Base-by-base conservation (phyloP, 768 basidiomycete genomes). In the Lactarius indigo region DNA sequence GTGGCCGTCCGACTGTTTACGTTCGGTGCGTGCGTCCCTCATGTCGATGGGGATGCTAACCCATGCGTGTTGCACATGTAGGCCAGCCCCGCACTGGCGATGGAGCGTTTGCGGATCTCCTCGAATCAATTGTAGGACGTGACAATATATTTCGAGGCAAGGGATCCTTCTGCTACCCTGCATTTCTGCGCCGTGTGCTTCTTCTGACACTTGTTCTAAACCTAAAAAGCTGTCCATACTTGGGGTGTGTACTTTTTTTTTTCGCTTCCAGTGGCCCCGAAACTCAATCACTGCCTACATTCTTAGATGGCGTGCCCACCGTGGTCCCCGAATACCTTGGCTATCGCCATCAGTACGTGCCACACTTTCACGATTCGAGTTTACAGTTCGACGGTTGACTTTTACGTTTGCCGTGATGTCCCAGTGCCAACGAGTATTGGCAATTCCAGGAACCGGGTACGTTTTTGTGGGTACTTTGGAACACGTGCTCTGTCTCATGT, bases 21-120 rank as follows among this genome's bases (percentile, higher is more conserved):
- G 0, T 84, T 76, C 71, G 84, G 84, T 79, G 58, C 68, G 74
- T 68, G n/a, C 2, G 23, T 10, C 15, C 35, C 33, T 33, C 31
- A 9, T 59, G n/a, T n/a, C 12, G 4, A 26, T 10, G 47, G 47
- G 26, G 15, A 33, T 6, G 50, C 20, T 33, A 52, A 8, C 10
- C 1, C 1, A 23, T 26, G 30, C 23, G 35, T 12, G 59, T 30
- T n/a, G 30, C 20, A 30, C 18, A 55, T 31, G 9, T 56, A 84
- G 84, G 83, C 17, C 84, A 85, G 73, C 84, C 84, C 17, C 75
- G 84, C 31, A 79, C 78, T 12, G 84, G 83, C 13, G 75, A 85
- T 61, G 65, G 66, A 0, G 72, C 71, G 2, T 85, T 79, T 66
- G 79, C 80, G 6, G 71, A 78, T 3, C 73, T 80, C 6, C 78